Base-by-base conservation (phyloP, 1,284 basidiomycete species). In the Puccinia novopanici region DNA sequence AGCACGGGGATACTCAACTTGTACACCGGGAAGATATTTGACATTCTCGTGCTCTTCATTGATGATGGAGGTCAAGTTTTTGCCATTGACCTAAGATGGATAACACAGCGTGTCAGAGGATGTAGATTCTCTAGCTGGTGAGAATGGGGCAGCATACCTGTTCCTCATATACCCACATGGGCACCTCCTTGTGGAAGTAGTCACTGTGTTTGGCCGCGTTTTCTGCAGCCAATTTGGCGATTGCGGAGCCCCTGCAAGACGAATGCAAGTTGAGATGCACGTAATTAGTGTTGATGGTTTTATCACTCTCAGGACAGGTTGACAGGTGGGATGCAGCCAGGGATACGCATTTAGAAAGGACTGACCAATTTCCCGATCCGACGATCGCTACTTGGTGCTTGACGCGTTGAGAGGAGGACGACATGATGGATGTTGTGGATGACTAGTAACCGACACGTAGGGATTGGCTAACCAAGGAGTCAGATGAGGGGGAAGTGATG, bases 41-140 rank as follows among this genome's bases (percentile, higher is more conserved):
- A 86, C 84, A 84, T 90, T 90, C 84, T 88, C 87, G 84, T 90
- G 89, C 48, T 88, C 87, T 82, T 85, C 84, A 85, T 88, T 89
- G 87, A 89, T 89, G 79, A 89, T 86, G 57, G 88, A 87, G 19
- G 88, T 89, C 68, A 89, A 85, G 67, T 87, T 87, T 82, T 87
- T 86, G 63, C 89, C 89, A 77, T 89, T 86, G 79, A 88, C 86
- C 87, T 88, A 83, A 22, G n/a, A 40, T 1, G 48, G 37, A 48
- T 27, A n/a, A 30, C 54, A 45, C 72, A 63, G 22, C 19, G 52
- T 15, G 48, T 15, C 45, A 45, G 45, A 8, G 45, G 45, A n/a
- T n/a, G n/a, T n/a, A n/a, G n/a, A n/a, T n/a, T n/a, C n/a, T n/a
- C n/a, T n/a, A n/a, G n/a, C n/a, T n/a, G n/a, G n/a, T n/a, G n/a